Evolutionary conservation across 2,329 filamentous ascomycete genomes (phyloP), one percentile per base, ranked within the genome.

Genomic region (Paecilomyces sp.): DNA sequence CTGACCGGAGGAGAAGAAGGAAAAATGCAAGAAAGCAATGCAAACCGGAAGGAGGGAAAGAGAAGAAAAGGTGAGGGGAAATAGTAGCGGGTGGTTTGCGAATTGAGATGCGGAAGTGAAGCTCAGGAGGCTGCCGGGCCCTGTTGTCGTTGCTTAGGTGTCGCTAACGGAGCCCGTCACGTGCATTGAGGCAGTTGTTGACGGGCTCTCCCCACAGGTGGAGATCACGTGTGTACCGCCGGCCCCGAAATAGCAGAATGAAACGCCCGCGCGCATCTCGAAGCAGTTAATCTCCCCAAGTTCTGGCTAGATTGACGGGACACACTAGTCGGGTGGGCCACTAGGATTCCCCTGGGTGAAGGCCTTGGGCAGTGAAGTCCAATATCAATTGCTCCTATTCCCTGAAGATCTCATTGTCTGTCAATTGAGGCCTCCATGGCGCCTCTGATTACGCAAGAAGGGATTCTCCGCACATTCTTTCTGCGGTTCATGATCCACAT

Each of bases 141-240:
- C 66, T 63, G 62, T 57, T 66, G 69, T 69, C 66, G 69, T 73
- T 74, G 72, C 72, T 74, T 70, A 74, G 72, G 72, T 74, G 72
- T 73, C 72, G 71, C 71, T 74, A 72, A 72, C 68, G 66, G 57
- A 58, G 58, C 57, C 9, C 6, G 63, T 72, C 72, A 74, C 72
- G 71, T 74, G 72, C 68, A 58, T 60, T 60, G 66, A 67, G 64
- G 64, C 63, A 59, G 41, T 57, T 53, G 57, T 57, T 53, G 57
- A 25, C 41, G 31, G 25, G 55, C 31, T 22, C 15, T 53, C 25
- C 18, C 41, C 41, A 47, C 41, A 47, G n/a, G 41, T 47, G 41
- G 41, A 47, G 41, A 47, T 47, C 41, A 47, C 41, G 41, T 47
- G 41, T 6, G 41, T 47, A 47, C 5, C n/a, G 41, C 15, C 36